phyloP scores from a whole-genome alignment of 768 basidiomycete genomes.

The Lentinula lateritia region DNA sequence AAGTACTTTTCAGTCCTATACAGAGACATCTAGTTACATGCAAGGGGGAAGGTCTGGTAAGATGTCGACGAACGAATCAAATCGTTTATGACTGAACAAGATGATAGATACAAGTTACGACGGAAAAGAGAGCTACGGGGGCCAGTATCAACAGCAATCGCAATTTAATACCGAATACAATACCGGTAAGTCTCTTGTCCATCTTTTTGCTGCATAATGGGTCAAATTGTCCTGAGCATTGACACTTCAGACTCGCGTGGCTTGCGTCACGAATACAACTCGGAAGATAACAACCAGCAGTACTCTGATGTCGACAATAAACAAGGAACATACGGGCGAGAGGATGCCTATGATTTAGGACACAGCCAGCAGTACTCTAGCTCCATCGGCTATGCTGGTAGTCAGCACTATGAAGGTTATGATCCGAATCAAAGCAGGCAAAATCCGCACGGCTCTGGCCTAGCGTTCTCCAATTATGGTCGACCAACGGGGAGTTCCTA shows the following conservation, averaged over 20 bases:
- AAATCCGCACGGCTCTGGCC: neutral
- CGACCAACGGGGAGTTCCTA: neutral
- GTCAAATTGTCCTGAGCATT: neutral
- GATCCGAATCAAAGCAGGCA: neutral
- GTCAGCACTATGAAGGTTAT: neutral
- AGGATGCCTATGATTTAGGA: slow-evolving; percentile 3
- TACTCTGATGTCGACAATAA: neutral
- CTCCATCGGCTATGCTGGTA: neutral
- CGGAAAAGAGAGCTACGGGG: neutral
- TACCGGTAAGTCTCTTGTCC: neutral
- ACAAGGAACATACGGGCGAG: neutral
- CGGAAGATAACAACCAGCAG: neutral
- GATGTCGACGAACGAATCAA: neutral
- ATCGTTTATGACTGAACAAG: neutral
- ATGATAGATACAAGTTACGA: neutral
- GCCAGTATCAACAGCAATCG: neutral
- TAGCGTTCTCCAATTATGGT: neutral
- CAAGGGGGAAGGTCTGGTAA: neutral
- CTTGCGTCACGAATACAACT: neutral
- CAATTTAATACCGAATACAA: neutral
- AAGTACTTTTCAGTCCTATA: neutral
- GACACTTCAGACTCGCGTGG: neutral
- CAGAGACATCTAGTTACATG: slow-evolving; percentile 3
- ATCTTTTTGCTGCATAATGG: neutral
- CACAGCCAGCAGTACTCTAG: slow-evolving; percentile 1